Evolutionary conservation across 2,329 filamentous ascomycete species (phyloP).

Genomic region (Aspergillus intermedius): DNA sequence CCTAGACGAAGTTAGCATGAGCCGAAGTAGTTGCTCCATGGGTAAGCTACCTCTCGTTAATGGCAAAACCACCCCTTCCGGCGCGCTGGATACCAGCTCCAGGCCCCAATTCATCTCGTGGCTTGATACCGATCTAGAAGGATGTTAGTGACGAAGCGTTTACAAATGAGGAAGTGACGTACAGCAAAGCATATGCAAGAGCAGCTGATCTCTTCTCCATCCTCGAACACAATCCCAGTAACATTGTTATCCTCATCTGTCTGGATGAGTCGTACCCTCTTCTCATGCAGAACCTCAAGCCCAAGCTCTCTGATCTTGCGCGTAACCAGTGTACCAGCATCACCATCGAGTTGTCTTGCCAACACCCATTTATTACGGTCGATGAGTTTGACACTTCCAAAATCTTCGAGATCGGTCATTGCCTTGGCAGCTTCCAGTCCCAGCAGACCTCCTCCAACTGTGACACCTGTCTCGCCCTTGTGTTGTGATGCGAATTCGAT

Average conservation of each 20-base stretch:
- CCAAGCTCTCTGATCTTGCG: constrained; percentile 74
- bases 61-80: constrained; percentile 64
- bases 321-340: constrained; percentile 74
- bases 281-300: constrained; percentile 71
- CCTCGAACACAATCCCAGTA: constrained; percentile 69
- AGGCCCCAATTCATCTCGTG: constrained; percentile 69
- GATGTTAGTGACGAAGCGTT: constrained; percentile 1
- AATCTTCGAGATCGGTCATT: constrained; percentile 77
- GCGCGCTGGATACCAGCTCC: constrained; percentile 65
- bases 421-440: constrained; percentile 87
- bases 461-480: constrained; percentile 63
- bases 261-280: constrained; percentile 65
- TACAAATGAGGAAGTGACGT: constrained; percentile 16
- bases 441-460: constrained; percentile 77
- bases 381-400: constrained; percentile 66
- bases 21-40: neutral
- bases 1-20: constrained; percentile 13
- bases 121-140: constrained; percentile 66
- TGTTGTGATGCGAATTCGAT: constrained; percentile 64
- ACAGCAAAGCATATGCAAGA: constrained; percentile 78
- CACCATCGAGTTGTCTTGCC: constrained; percentile 71
- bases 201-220: constrained; percentile 69
- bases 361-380: constrained; percentile 80
- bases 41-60: constrained; percentile 34
- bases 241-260: constrained; percentile 63